These are phyloP conservation scores for Kockiozyma suomiensis DNA, from an alignment of 805 yeast species.

Conservation along the genomic window DNA sequence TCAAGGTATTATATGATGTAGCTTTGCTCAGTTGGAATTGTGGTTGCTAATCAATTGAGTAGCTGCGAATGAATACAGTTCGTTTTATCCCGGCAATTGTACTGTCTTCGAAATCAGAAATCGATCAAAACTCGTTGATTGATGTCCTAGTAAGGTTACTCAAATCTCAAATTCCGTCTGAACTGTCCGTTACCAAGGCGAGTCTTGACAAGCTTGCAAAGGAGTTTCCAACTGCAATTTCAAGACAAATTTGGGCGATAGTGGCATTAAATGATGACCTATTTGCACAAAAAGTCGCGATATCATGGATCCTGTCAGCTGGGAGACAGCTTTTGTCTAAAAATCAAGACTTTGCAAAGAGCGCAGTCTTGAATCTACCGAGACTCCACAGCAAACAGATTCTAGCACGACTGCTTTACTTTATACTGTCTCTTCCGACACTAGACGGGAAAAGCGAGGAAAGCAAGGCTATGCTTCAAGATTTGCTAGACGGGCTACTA, in stretches of 20 bases:
- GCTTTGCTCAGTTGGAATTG: neutral
- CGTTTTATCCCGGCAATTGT: constrained; percentile 21
- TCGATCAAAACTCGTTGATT: constrained; percentile 12
- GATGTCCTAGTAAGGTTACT: constrained; percentile 26
- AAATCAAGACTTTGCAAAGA: constrained; percentile 5
- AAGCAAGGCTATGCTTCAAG: neutral
- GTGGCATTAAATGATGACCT: constrained; percentile 10
- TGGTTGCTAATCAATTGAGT: neutral
- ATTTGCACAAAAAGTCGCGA: constrained; percentile 16
- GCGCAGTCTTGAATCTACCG: constrained; percentile 8
- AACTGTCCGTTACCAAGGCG: constrained; percentile 14
- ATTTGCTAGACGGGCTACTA: constrained; percentile 21
- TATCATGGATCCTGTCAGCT: constrained; percentile 11
- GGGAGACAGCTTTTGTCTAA: constrained; percentile 1
- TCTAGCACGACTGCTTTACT: neutral
- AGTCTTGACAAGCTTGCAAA: constrained; percentile 7
- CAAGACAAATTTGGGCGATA: constrained; percentile 23
- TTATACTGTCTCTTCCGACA: constrained; percentile 5
- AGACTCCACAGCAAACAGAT: neutral
- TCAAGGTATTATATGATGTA: neutral
- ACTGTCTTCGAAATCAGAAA: neutral
- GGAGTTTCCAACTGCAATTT: constrained; percentile 16
- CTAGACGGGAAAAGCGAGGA: constrained; percentile 14
- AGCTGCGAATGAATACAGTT: constrained; percentile 13
- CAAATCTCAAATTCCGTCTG: constrained; percentile 20